Evolutionary conservation across 148 eudicot species (phyloP).

Genomic region (Oxyria digyna): DNA sequence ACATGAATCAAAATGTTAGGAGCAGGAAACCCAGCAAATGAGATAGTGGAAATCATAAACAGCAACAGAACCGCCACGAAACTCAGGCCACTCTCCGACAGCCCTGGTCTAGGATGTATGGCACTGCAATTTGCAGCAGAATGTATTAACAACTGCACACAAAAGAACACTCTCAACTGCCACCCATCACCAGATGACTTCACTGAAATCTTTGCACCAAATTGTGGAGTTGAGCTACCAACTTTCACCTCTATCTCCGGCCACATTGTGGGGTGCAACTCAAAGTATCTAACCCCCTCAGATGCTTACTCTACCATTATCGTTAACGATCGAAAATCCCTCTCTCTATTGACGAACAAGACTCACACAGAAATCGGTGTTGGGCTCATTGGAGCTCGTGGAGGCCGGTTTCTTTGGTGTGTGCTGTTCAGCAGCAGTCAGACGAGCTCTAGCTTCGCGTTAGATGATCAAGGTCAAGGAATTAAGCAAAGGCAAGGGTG

Average conservation of each 20-base stretch:
- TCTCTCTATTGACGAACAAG: conserved; percentile 29
- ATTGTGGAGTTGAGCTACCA: conserved; percentile 72
- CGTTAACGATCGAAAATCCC: conserved; percentile 23
- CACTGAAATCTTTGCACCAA: conserved; percentile 62
- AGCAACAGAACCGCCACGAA: conserved; percentile 48
- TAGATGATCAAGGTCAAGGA: conserved; percentile 61
- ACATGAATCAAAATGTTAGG: not conserved
- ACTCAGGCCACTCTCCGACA: conserved; percentile 35
- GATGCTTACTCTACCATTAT: conserved; percentile 49
- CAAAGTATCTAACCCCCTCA: conserved; percentile 35
- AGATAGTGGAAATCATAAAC: conserved; percentile 62
- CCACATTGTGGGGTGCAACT: conserved; percentile 43
- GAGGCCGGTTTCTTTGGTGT: conserved; percentile 55
- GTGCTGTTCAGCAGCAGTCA: conserved; percentile 40
- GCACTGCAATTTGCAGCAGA: conserved; percentile 55
- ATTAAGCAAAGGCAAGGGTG: conserved; percentile 67
- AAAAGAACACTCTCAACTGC: conserved; percentile 41
- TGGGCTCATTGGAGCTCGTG: conserved; percentile 33
- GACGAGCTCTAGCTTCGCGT: conserved; percentile 41
- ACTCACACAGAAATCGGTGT: conserved; percentile 71
- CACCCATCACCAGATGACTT: conserved; percentile 45
- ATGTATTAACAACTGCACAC: conserved; percentile 50
- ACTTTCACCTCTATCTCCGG: conserved; percentile 51
- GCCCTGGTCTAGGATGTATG: conserved; percentile 75
- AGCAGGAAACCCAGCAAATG: conserved; percentile 65